These are phyloP conservation scores for Prillingera fragicola DNA, from an alignment of 1,284 basidiomycete genomes.

Conservation along the genomic window DNA sequence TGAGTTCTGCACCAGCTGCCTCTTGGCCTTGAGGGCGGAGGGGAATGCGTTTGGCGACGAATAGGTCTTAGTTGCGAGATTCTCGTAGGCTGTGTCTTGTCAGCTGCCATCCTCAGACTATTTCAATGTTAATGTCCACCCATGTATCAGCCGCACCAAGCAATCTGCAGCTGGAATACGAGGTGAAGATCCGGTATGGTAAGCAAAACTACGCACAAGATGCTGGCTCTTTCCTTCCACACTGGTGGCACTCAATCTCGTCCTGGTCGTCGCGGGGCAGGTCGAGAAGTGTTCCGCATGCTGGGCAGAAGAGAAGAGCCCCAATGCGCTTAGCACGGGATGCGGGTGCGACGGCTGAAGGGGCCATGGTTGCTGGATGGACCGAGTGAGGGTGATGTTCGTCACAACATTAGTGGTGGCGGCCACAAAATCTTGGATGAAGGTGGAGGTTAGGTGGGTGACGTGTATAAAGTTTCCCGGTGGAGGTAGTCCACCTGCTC, in stretches of 20 bases:
- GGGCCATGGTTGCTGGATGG: constrained; percentile 1
- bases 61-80: constrained; percentile 79
- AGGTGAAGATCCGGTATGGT: too few relatives aligned
- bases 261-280: constrained; percentile 73
- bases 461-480: too few relatives aligned
- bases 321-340: constrained; percentile 52
- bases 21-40: constrained; percentile 75
- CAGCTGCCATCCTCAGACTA: too few relatives aligned
- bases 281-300: constrained; percentile 83
- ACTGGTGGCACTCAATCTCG: constrained; percentile 79
- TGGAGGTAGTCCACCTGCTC: too few relatives aligned
- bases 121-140: too few relatives aligned
- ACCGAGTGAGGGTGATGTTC: background rate
- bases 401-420: background rate
- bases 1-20: constrained; percentile 80
- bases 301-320: constrained; percentile 86
- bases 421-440: background rate
- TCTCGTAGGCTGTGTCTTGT: constrained; percentile 85
- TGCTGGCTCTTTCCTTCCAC: constrained; percentile 76
- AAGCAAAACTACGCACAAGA: too few relatives aligned
- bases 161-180: too few relatives aligned
- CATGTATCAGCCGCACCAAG: too few relatives aligned
- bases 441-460: too few relatives aligned
- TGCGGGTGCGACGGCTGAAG: constrained; percentile 2
- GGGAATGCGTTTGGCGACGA: constrained; percentile 94